Percentiles rank a stretch among this genome's conserved stretches.
Evolutionary conservation across 352 stramenopile genomes (phyloP).

Genomic region (Globisporangium sylvaticum): DNA sequence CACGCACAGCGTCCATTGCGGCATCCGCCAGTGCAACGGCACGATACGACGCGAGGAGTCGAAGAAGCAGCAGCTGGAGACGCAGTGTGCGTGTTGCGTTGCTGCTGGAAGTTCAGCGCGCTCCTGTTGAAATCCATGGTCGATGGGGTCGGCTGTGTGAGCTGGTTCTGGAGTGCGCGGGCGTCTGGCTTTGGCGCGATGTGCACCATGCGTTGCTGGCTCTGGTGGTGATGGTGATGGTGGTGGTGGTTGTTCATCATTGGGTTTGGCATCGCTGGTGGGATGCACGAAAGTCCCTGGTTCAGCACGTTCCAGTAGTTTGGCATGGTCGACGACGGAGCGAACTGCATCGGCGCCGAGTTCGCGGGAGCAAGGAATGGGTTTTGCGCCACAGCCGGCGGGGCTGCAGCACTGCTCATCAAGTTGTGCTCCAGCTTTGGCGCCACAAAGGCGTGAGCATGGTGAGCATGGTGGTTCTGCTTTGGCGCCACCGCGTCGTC

Average conservation of each 20-base stretch:
- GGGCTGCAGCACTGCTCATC: background rate
- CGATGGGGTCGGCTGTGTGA: slow-evolving; percentile 11
- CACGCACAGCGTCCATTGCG: slow-evolving; percentile 79
- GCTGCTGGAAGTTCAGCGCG: slow-evolving; percentile 3
- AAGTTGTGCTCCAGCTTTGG: slow-evolving; percentile 13
- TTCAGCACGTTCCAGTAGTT: slow-evolving; percentile 88
- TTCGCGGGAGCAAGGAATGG: slow-evolving; percentile 13
- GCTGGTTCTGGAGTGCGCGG: slow-evolving; percentile 15
- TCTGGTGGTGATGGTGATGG: slow-evolving; percentile 20
- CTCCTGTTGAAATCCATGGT: background rate
- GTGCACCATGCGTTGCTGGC: slow-evolving; percentile 57
- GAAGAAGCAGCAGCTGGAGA: slow-evolving; percentile 8
- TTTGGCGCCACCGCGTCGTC: slow-evolving; percentile 21
- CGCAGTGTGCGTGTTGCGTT: background rate
- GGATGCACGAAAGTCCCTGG: slow-evolving; percentile 37
- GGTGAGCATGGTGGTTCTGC: slow-evolving; percentile 8
- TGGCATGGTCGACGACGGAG: slow-evolving; percentile 63
- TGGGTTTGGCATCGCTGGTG: slow-evolving; percentile 18
- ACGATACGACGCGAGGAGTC: slow-evolving; percentile 57
- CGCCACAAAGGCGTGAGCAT: background rate
- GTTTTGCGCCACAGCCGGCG: background rate
- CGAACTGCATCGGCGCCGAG: slow-evolving; percentile 42
- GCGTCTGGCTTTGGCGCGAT: slow-evolving; percentile 71
- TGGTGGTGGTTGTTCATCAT: slow-evolving; percentile 1
- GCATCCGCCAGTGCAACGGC: slow-evolving; percentile 75